Evolutionary conservation across 2,329 filamentous ascomycete species (phyloP), one percentile per base, ranked within the genome.

Genomic region (Raffaelea arxii): DNA sequence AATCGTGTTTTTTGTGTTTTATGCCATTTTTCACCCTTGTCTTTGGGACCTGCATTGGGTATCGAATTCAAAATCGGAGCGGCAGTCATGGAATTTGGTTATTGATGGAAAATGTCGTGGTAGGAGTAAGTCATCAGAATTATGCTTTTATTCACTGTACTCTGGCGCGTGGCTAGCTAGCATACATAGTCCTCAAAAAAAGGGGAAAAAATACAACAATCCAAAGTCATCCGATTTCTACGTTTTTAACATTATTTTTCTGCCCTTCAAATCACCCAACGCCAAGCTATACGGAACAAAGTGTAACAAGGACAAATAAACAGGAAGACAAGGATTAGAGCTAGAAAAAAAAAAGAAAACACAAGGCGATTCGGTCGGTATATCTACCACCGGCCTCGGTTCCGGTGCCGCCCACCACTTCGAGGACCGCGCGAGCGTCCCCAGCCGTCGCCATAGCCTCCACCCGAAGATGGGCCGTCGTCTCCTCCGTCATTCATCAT

Each of bases 401-500:
- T 74, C 16, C 72, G 69, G 46, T 74, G 70, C 2, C 71, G 74
- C 36, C 76, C 71, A 42, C 71, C 75, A 3, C 78, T 67, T 40
- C 75, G 61, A 49, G 78, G 64, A 58, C 78, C 60, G 0, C 70
- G 61, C 3, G 71, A 71, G 44, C 63, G 64, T 32, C 63, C 65
- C 60, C 65, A 66, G 2, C 65, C 65, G 49, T 67, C 69, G 6
- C 65, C 68, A 49, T 65, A 65, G 14, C 72, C 70, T 10, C 69
- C 32, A n/a, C 32, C 32, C 6, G 14, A 12, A 6, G 7, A 6
- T 67, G 41, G 58, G 58, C 6, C 63, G 58, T 53, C 54, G 74
- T 64, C 66, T 46, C 68, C 70, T 22, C 25, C 22, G 32, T 38
- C 49, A 61, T 56, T 32, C 32, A 65, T 62, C 40, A 44, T 43